Evolutionary conservation across 2,329 filamentous ascomycete species (phyloP), one percentile per base, ranked within the genome.

Genomic region (Trichoderma sp.): DNA sequence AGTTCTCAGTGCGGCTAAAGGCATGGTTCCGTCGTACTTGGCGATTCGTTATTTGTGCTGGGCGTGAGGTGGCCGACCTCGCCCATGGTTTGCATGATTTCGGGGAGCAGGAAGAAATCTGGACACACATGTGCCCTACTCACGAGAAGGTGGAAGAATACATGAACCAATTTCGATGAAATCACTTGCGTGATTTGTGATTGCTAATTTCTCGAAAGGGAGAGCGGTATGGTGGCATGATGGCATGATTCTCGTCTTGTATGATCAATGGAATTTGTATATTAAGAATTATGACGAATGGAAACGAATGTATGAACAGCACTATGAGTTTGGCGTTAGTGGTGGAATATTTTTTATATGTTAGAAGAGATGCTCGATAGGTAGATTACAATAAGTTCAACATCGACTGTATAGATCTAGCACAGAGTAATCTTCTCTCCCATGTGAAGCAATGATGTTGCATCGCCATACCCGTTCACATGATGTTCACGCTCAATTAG

Each of bases 1-100:
- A 93, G 78, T 87, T 90, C 77, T 83, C 86, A 33, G 86, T 87
- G 60, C 83, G 91, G 21, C 68, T 90, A 21, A 85, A 82, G 63
- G 85, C 85, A 3, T 85, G 84, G 80, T 77, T 88, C 72, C 84
- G 84, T 71, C 83, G 85, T 75, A 83, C 85, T 75, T 79, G 76
- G 66, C 65, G 76, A 35, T 71, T 71, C 14, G 16, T 75, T n/a
- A 38, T 71, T 29, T 68, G 60, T 66, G 60, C 67, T 18, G 67
- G 74, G 9, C 67, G 38, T 24, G 73, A 77, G 33, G n/a, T 81
- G 3, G 60, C 75, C 59, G 74, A 77, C 14, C 24, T 74, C 11
- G 59, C 74, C 3, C 75, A 71, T 8, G 79, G 79, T 1, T 45
- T 79, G 63, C 76, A 76, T 11, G 79, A 79, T 27, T 79, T 77